A percentile compares a stretch with the other conserved stretches of the same genome.
Evolutionary conservation across 352 stramenopile species (phyloP).

Genomic region (Phytophthora sp.): DNA sequence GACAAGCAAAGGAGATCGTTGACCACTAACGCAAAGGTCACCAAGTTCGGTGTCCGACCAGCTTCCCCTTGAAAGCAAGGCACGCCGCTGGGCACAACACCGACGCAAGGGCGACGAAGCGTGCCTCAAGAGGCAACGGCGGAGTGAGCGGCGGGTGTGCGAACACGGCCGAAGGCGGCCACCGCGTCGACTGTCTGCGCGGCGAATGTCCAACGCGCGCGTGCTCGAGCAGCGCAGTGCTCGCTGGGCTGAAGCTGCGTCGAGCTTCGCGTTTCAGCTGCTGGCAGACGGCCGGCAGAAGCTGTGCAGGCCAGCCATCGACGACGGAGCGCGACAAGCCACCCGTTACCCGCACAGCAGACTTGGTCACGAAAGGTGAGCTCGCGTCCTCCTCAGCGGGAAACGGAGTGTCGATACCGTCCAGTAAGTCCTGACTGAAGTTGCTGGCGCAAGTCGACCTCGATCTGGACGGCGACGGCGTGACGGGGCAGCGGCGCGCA

Average conservation of each 20-base stretch:
- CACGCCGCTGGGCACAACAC: background rate
- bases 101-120: background rate
- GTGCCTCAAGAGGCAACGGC: background rate
- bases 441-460: conserved; percentile 20
- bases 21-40: too few species aligned
- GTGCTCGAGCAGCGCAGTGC: background rate
- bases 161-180: background rate
- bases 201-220: conserved; percentile 11
- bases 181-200: background rate
- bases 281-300: background rate
- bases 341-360: too few species aligned
- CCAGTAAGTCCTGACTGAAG: conserved; percentile 21
- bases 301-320: too few species aligned
- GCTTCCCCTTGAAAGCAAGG: background rate
- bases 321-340: too few species aligned
- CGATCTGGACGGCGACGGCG: conserved; percentile 2
- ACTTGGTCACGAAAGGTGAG: conserved; percentile 1
- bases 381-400: background rate
- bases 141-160: too few species aligned
- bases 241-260: conserved; percentile 14
- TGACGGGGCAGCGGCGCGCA: too few species aligned
- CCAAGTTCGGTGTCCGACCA: background rate
- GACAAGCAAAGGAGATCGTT: too few species aligned
- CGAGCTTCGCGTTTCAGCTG: conserved; percentile 9
- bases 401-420: conserved; percentile 34